phyloP scores from a whole-genome alignment of 2,329 filamentous ascomycete genomes.

The Cercospora sojina region DNA sequence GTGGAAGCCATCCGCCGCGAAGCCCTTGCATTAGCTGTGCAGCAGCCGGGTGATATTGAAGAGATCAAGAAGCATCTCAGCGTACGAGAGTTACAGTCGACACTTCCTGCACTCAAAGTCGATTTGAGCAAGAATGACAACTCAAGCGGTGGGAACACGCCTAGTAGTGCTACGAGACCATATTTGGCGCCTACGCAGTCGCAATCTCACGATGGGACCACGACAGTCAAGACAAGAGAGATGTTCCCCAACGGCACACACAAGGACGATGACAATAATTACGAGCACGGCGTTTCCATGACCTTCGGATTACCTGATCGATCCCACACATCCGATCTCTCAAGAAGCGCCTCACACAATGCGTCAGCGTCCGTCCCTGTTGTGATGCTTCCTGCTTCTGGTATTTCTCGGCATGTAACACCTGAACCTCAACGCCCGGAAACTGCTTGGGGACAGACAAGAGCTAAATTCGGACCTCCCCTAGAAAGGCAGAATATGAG shows the following conservation, averaged over 20 bases:
- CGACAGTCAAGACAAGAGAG: background rate
- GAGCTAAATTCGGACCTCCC: background rate
- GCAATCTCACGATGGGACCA: constrained; percentile 18
- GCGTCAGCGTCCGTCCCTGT: constrained; percentile 6
- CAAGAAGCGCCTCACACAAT: constrained; percentile 14
- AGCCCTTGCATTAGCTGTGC: constrained; percentile 71
- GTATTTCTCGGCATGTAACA: constrained; percentile 9
- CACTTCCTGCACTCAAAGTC: constrained; percentile 85
- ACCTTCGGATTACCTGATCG: constrained; percentile 42
- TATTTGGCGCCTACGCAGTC: constrained; percentile 6
- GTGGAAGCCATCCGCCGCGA: constrained; percentile 80
- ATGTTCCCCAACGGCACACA: constrained; percentile 17
- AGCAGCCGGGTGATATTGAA: constrained; percentile 65
- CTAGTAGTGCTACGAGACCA: constrained; percentile 15
- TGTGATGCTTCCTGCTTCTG: background rate
- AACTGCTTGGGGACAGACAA: constrained; percentile 10
- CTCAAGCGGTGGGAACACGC: constrained; percentile 8
- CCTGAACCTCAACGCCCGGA: constrained; percentile 9
- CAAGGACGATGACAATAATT: constrained; percentile 36
- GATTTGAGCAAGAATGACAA: constrained; percentile 15
- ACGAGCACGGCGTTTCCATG: constrained; percentile 49
- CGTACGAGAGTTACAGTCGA: constrained; percentile 71
- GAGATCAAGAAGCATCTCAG: constrained; percentile 68
- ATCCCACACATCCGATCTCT: constrained; percentile 23
- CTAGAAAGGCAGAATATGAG: constrained; percentile 23